Conservation (phyloP, 257 asterid species). For the Fraxinus pennsylvanica region DNA sequence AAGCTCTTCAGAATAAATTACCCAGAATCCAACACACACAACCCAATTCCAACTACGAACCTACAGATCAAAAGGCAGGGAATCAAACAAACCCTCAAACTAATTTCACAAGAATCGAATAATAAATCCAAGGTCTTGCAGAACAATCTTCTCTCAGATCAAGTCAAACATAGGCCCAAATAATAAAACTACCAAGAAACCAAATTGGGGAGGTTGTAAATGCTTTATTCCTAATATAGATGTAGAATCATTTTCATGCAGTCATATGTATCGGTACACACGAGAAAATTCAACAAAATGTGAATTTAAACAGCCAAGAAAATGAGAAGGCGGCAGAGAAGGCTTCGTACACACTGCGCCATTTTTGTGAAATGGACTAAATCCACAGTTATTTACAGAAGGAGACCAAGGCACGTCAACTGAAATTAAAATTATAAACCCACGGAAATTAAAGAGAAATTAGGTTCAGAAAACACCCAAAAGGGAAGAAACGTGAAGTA, state of each 20-base stretch:
- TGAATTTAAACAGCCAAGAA: not conserved
- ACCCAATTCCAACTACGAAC: not conserved
- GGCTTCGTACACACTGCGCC: constrained; percentile 29
- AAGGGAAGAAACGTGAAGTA: constrained; percentile 28
- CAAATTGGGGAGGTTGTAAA: not conserved
- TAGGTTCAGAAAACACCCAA: not conserved
- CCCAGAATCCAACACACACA: constrained; percentile 20
- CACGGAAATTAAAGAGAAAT: constrained; percentile 4
- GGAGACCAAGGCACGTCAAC: too few species aligned
- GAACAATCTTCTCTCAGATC: not conserved
- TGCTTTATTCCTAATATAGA: not conserved
- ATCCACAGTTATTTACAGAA: not conserved
- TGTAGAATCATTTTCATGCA: not conserved
- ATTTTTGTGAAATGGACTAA: constrained; percentile 26
- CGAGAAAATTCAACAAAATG: constrained; percentile 31
- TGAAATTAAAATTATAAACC: not conserved
- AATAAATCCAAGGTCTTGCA: not conserved
- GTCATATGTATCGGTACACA: not conserved
- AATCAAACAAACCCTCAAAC: constrained; percentile 19
- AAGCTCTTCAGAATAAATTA: not conserved
- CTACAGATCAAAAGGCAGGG: constrained; percentile 3
- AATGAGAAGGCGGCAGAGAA: not conserved
- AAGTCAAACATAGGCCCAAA: not conserved
- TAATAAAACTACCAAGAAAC: not conserved
- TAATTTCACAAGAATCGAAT: not conserved